Evolutionary conservation across 176 grass and related monocot species (phyloP).

Genomic region (Carex kokanica): DNA sequence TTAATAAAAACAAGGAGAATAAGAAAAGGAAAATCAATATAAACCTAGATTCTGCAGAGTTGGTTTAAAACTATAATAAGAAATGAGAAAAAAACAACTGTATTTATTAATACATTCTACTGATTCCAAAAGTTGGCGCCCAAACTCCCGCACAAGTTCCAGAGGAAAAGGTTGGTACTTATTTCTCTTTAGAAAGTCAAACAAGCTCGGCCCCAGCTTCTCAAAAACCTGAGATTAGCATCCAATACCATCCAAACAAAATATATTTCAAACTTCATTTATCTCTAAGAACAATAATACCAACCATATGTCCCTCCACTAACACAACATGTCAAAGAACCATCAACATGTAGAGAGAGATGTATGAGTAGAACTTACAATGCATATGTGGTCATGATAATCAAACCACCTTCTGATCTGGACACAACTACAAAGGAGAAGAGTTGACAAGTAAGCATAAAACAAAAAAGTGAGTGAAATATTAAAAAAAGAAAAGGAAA

Average conservation of each 20-base stretch:
- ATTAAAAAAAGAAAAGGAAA: background rate
- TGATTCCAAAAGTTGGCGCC: conserved; percentile 98
- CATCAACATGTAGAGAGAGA: conserved; percentile 25
- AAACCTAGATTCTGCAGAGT: conserved; percentile 39
- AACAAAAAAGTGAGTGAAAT: conserved; percentile 7
- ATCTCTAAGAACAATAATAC: conserved; percentile 39
- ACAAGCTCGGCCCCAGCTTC: conserved; percentile 99
- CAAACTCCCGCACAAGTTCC: conserved; percentile 99
- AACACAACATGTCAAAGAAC: conserved; percentile 29
- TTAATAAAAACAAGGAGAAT: background rate
- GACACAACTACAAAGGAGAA: conserved; percentile 58
- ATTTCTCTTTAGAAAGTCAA: conserved; percentile 99
- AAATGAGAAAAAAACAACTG: conserved; percentile 19
- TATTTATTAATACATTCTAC: conserved; percentile 90
- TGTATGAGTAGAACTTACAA: conserved; percentile 65
- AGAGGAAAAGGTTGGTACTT: conserved; percentile 97
- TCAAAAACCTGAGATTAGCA: conserved; percentile 99
- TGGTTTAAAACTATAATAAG: conserved; percentile 44
- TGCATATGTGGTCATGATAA: conserved; percentile 91
- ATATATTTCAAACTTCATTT: conserved; percentile 46
- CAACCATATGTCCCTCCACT: conserved; percentile 29
- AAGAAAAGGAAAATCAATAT: conserved; percentile 15
- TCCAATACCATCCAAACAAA: conserved; percentile 78
- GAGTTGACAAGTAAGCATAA: conserved; percentile 19
- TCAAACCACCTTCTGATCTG: conserved; percentile 97